Evolutionary conservation across 2,329 filamentous ascomycete species (phyloP).

Genomic region (Cadophora sp.): DNA sequence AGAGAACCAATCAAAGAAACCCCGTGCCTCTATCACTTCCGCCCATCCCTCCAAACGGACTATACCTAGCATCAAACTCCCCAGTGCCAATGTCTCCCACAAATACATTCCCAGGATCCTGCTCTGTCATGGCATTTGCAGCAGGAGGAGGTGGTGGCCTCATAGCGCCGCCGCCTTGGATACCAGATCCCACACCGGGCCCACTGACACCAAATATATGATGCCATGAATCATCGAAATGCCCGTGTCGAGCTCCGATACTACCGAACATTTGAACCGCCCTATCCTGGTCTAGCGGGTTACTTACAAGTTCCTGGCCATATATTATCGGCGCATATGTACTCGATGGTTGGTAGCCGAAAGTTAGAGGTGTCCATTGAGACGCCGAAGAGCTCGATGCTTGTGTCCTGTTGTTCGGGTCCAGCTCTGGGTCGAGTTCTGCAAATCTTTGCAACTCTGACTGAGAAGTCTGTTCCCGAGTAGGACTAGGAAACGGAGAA

Average conservation of each 20-base stretch:
- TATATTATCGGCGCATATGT: neutral
- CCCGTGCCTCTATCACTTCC: neutral
- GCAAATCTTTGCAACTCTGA: neutral
- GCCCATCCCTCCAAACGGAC: neutral
- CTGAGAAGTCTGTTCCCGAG: conserved; percentile 7
- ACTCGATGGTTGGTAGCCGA: neutral
- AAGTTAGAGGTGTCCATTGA: neutral
- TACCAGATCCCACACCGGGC: neutral
- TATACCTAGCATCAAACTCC: neutral
- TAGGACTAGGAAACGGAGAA: conserved; percentile 15
- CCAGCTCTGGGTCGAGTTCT: neutral
- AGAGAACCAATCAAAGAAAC: neutral
- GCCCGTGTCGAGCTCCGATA: conserved; percentile 35
- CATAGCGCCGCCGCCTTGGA: neutral
- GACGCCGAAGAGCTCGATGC: neutral
- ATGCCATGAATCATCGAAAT: conserved; percentile 38
- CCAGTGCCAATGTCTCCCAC: neutral
- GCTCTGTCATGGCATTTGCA: neutral
- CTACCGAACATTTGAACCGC: conserved; percentile 31
- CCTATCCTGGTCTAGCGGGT: conserved; percentile 28
- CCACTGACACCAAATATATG: conserved; percentile 18
- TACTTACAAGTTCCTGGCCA: conserved; percentile 18
- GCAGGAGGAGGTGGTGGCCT: neutral
- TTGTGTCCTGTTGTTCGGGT: neutral
- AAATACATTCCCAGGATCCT: neutral